phyloP scores from a whole-genome alignment of 1,284 basidiomycete genomes.

The Malassezia yamatoensis region DNA sequence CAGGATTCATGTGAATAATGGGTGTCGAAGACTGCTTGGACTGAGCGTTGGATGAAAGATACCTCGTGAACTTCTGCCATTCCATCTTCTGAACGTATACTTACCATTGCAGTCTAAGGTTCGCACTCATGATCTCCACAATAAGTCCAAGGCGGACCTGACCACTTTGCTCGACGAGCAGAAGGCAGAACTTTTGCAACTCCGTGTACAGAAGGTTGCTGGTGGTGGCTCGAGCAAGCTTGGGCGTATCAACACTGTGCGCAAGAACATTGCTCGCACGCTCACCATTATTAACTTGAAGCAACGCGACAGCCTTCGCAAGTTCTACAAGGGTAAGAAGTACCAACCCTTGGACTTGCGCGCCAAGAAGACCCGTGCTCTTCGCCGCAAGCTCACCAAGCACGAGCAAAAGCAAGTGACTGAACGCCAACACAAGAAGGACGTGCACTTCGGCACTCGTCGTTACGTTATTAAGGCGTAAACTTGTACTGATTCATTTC shows the following conservation, averaged over 20 bases:
- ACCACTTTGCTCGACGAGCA: slow-evolving; percentile 86
- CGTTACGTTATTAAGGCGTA: slow-evolving; percentile 48
- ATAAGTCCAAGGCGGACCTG: slow-evolving; percentile 98
- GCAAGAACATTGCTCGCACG: slow-evolving; percentile 97
- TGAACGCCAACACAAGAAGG: slow-evolving; percentile 46
- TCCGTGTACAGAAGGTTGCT: slow-evolving; percentile 96
- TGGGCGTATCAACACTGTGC: slow-evolving; percentile 89
- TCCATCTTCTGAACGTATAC: not conserved
- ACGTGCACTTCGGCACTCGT: slow-evolving; percentile 46
- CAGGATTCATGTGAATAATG: too few relatives aligned
- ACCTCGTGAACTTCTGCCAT: not conserved
- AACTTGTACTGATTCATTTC: slow-evolving; percentile 10
- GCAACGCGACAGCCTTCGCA: slow-evolving; percentile 87
- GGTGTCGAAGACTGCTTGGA: too few relatives aligned
- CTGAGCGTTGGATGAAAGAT: not conserved
- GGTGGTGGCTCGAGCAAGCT: slow-evolving; percentile 92
- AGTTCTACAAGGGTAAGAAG: slow-evolving; percentile 97
- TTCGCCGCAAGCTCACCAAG: slow-evolving; percentile 84
- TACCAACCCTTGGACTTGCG: slow-evolving; percentile 95
- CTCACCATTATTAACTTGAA: slow-evolving; percentile 98
- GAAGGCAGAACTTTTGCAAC: slow-evolving; percentile 78
- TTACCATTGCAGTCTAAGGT: slow-evolving; percentile 52
- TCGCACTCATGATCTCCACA: slow-evolving; percentile 95
- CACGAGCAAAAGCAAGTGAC: slow-evolving; percentile 41
- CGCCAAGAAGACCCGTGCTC: slow-evolving; percentile 94